These are phyloP conservation scores for Sclerotinia glacialis DNA, from an alignment of 2,329 filamentous ascomycete genomes.

Conservation along the genomic window DNA sequence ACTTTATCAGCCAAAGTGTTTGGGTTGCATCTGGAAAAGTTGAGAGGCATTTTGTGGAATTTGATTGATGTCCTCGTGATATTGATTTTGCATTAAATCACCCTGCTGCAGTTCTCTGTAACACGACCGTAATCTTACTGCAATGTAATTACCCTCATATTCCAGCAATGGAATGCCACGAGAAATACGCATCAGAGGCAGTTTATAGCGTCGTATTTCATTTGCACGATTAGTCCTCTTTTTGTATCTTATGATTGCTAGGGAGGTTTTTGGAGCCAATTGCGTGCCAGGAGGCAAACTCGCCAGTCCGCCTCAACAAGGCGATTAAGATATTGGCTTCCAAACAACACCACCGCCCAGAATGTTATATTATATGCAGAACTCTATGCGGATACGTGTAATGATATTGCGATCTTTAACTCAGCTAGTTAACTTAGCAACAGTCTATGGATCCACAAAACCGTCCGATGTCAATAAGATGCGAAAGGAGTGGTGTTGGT, in stretches of 20 bases:
- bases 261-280: constrained; percentile 15
- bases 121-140: constrained; percentile 13
- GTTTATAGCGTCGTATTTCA: constrained; percentile 11
- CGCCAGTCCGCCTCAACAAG: constrained; percentile 21
- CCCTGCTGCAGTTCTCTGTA: constrained; percentile 20
- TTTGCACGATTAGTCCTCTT: constrained; percentile 18
- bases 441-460: neutral
- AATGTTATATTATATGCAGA: constrained; percentile 10
- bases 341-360: constrained; percentile 12
- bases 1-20: constrained; percentile 10
- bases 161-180: constrained; percentile 22
- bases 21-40: constrained; percentile 2
- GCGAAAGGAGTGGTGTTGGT: neutral
- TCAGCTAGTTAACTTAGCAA: constrained; percentile 8
- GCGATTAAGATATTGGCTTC: constrained; percentile 20
- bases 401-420: constrained; percentile 3
- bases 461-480: constrained; percentile 8
- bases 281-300: neutral
- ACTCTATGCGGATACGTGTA: constrained; percentile 17
- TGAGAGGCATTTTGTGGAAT: constrained; percentile 13
- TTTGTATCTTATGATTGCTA: constrained; percentile 11
- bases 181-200: constrained; percentile 16
- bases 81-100: constrained; percentile 14
- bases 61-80: constrained; percentile 21
- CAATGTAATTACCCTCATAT: constrained; percentile 18